Base-by-base conservation (phyloP, 2,329 filamentous ascomycete genomes). In the Ceratocystis smalleyi region DNA sequence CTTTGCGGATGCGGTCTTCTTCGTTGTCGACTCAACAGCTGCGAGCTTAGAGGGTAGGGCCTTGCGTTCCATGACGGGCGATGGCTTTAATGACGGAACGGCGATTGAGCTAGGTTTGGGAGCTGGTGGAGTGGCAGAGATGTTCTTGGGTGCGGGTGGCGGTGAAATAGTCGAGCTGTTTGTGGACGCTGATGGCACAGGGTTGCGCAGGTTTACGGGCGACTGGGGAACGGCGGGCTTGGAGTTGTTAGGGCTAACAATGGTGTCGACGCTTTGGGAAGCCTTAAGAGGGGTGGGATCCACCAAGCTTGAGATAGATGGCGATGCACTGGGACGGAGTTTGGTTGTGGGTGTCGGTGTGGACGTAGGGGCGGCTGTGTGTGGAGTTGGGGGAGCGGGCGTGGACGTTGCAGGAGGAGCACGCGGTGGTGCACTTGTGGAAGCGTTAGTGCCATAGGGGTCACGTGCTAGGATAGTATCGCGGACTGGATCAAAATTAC, bases 271-370 rank as follows among this genome's bases (percentile, higher is more conserved):
- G 24, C 55, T 40, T 43, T 62, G 40, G 19, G 54, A 43, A 43
- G 57, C 22, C 27, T 54, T 55, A 22, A 68, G 69, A 59, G 74
- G 77, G 57, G 77, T 75, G 8, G 79, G 87, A 69, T 96, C 90
- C 61, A 96, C 89, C 65, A 96, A 81, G 74, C 89, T 95, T 5
- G 90, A 87, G 69, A 96, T 96, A 2, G 92, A 92, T 1, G 92
- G 91, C 3, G 92, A 96, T 47, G 88, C 88, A 72, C 88, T 92
- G n/a, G 89, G 87, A 64, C 87, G 83, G 74, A 87, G 86, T 63
- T 57, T 66, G 27, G 47, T 62, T 43, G 17, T 67, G 67, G 19
- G 65, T 62, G 70, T 57, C 2, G 27, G 27, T n/a, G 54, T 57
- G 17, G 54, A 55, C n/a, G n/a, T 51, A 19, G 47, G n/a, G 6